phyloP scores from a whole-genome alignment of 768 basidiomycete genomes.

The Tylopilus sp. region DNA sequence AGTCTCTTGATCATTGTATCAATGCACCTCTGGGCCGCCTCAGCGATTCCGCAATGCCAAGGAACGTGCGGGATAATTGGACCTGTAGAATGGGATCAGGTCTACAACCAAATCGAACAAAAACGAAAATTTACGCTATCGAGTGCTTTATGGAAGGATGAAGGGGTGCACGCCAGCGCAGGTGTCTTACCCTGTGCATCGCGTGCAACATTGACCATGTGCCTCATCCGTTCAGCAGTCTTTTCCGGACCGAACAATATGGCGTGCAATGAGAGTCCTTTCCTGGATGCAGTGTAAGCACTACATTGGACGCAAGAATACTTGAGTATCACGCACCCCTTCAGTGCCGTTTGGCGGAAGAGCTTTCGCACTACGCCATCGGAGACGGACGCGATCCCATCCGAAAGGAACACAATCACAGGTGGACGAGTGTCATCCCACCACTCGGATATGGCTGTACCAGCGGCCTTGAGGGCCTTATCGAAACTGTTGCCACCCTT shows the following conservation, averaged over 20 bases:
- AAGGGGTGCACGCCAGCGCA: constrained; percentile 29
- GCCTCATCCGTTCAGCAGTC: constrained; percentile 28
- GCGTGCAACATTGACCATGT: constrained; percentile 48
- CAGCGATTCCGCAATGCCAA: constrained; percentile 56
- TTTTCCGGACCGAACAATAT: constrained; percentile 48
- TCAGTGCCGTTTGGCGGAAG: constrained; percentile 34
- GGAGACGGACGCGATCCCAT: constrained; percentile 42
- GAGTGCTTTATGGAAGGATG: constrained; percentile 48
- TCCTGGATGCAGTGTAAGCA: constrained; percentile 30
- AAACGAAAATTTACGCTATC: constrained; percentile 37
- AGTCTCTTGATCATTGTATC: constrained; percentile 24
- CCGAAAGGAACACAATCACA: constrained; percentile 55
- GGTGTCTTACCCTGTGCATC: constrained; percentile 40
- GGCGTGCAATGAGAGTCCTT: constrained; percentile 54
- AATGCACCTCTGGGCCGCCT: constrained; percentile 49
- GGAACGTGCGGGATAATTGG: constrained; percentile 50
- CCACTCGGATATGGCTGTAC: constrained; percentile 35
- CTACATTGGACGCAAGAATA: not conserved
- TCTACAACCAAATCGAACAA: not conserved
- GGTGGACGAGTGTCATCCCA: constrained; percentile 49
- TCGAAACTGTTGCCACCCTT: constrained; percentile 43
- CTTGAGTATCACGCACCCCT: constrained; percentile 34
- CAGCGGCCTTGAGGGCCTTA: constrained; percentile 37
- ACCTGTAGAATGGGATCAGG: constrained; percentile 32
- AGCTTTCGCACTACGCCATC: constrained; percentile 35